A percentile compares a stretch with the other conserved stretches of the same genome.
These are phyloP conservation scores for Fragaria ananassa DNA, from an alignment of 306 rosid genomes.

Conservation along the genomic window DNA sequence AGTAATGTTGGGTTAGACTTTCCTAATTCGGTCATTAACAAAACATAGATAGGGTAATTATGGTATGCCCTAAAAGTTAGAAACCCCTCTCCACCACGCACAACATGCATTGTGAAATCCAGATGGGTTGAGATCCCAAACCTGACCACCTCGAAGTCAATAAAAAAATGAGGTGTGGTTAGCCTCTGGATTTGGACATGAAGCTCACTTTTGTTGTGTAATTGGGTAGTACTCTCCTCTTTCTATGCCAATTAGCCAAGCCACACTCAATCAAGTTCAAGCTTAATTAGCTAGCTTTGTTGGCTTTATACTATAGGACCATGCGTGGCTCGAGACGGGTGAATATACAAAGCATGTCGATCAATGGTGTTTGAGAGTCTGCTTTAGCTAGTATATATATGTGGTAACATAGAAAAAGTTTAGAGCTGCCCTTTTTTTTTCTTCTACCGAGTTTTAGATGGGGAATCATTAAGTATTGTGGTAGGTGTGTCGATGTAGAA, in stretches of 20 bases:
- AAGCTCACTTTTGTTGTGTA: slow-evolving; percentile 51
- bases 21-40: slow-evolving; percentile 30
- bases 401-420: slow-evolving; percentile 9
- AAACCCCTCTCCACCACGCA: slow-evolving; percentile 4
- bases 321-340: slow-evolving; percentile 85
- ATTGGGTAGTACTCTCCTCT: slow-evolving; percentile 46
- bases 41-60: slow-evolving; percentile 33
- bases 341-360: slow-evolving; percentile 18
- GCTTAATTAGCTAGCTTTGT: slow-evolving; percentile 22
- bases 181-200: slow-evolving; percentile 37
- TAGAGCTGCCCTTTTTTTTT: background rate
- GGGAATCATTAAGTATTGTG: background rate
- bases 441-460: background rate
- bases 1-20: slow-evolving; percentile 23
- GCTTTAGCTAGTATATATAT: background rate
- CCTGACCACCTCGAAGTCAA: slow-evolving; percentile 47
- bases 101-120: slow-evolving; percentile 6
- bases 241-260: slow-evolving; percentile 34
- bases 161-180: slow-evolving; percentile 37
- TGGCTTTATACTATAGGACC: slow-evolving; percentile 19
- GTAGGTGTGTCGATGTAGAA: background rate
- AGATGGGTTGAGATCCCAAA: slow-evolving; percentile 63
- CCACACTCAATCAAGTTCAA: slow-evolving; percentile 20
- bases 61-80: slow-evolving; percentile 7
- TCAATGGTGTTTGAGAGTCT: background rate